phyloP scores from a whole-genome alignment of 2,329 filamentous ascomycete genomes.

The Fusarium gaditjirri region DNA sequence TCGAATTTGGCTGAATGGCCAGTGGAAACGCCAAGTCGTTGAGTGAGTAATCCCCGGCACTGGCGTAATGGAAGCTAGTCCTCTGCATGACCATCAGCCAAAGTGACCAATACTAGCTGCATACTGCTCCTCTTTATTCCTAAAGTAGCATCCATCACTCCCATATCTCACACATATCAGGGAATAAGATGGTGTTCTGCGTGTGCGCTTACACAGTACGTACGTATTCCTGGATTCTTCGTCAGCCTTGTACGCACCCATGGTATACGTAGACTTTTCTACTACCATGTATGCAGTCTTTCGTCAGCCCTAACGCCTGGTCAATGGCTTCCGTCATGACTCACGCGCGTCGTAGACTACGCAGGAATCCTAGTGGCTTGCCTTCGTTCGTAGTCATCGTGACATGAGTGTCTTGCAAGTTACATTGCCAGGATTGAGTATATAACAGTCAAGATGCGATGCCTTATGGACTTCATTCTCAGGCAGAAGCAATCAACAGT shows the following conservation, averaged over 20 bases:
- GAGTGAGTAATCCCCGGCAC: background rate
- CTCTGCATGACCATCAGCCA: background rate
- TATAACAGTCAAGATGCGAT: conserved; percentile 27
- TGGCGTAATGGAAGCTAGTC: background rate
- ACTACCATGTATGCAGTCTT: background rate
- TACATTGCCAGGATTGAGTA: conserved; percentile 24
- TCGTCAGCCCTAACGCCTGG: conserved; percentile 16
- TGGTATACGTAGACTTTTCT: conserved; percentile 13
- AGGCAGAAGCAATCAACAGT: conserved; percentile 15
- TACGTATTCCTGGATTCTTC: conserved; percentile 12
- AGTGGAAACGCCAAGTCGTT: background rate
- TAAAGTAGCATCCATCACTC: background rate
- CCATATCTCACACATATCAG: background rate
- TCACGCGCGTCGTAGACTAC: conserved; percentile 35
- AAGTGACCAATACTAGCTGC: conserved; percentile 4
- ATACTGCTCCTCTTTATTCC: background rate
- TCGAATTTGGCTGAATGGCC: background rate
- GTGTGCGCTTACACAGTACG: conserved; percentile 9
- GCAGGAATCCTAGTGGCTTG: conserved; percentile 2
- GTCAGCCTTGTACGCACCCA: conserved; percentile 27
- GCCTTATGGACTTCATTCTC: conserved; percentile 7
- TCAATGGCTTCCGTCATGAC: conserved; percentile 37
- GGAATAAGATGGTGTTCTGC: background rate
- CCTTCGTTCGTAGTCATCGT: background rate
- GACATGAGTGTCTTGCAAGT: background rate